phyloP scores from a whole-genome alignment of 768 basidiomycete species.

The Brasilioporus rufonigricans region DNA sequence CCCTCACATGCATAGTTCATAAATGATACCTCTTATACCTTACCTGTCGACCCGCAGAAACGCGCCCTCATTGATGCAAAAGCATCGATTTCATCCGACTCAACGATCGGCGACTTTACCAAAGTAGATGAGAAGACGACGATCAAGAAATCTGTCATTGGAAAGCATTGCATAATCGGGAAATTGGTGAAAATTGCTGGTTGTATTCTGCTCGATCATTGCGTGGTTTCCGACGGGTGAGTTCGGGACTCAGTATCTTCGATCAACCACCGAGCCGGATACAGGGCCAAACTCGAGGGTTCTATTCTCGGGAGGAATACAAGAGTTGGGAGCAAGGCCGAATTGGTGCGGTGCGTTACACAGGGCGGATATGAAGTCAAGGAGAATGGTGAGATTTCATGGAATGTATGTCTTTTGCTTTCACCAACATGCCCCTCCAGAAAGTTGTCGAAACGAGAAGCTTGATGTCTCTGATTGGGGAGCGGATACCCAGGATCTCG shows the following conservation, averaged over 20 bases:
- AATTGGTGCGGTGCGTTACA: constrained; percentile 64
- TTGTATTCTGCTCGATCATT: constrained; percentile 86
- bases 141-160: constrained; percentile 78
- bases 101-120: constrained; percentile 79
- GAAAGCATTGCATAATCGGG: constrained; percentile 81
- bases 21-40: constrained; percentile 46
- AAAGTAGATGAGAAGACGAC: constrained; percentile 75
- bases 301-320: constrained; percentile 76
- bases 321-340: constrained; percentile 66
- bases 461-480: constrained; percentile 59
- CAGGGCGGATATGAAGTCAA: constrained; percentile 77
- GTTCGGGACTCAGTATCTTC: not conserved
- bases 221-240: constrained; percentile 83
- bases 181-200: constrained; percentile 81
- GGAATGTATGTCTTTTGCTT: not conserved
- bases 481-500: constrained; percentile 30
- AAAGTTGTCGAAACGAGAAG: constrained; percentile 53
- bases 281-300: constrained; percentile 72
- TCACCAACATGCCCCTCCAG: constrained; percentile 30
- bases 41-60: constrained; percentile 60
- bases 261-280: constrained; percentile 7
- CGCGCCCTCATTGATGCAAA: constrained; percentile 73
- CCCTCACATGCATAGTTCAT: constrained; percentile 40
- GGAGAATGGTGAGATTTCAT: constrained; percentile 47
- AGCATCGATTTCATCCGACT: constrained; percentile 81